A percentile compares a stretch with the other conserved stretches of the same genome.
Conservation (phyloP, 208 protist species). For the Leptomonas seymouri region DNA sequence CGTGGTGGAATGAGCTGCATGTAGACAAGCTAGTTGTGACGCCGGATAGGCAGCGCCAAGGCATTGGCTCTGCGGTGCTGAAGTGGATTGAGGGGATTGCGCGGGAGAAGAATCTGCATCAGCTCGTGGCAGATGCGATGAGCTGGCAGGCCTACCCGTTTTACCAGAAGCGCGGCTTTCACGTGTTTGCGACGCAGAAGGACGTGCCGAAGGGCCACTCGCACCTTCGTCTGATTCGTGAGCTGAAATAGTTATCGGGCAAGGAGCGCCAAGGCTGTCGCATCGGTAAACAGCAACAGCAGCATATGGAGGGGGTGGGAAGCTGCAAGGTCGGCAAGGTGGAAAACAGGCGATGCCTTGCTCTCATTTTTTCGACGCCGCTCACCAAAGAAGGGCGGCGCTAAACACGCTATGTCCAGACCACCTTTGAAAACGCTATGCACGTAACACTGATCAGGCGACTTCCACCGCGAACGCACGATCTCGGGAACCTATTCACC, state of each 20-base stretch:
- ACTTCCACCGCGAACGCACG: no score
- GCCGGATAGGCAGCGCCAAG: slow-evolving; percentile 14
- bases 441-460: not conserved
- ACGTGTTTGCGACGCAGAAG: slow-evolving; percentile 35
- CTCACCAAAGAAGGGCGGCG: not conserved
- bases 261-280: not conserved
- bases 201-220: slow-evolving; percentile 23
- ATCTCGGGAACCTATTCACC: no score
- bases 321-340: no score
- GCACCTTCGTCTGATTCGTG: slow-evolving; percentile 6
- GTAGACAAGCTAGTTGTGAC: slow-evolving; percentile 27
- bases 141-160: slow-evolving; percentile 40
- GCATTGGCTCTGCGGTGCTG: slow-evolving; percentile 30
- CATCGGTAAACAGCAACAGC: not conserved
- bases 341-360: no score
- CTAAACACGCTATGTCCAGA: no score
- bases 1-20: slow-evolving; percentile 38
- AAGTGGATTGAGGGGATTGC: slow-evolving; percentile 28
- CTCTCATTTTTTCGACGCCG: no score
- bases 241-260: not conserved
- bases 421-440: no score
- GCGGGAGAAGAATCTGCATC: slow-evolving; percentile 17
- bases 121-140: slow-evolving; percentile 33
- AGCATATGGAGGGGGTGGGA: no score
- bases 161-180: slow-evolving; percentile 39